phyloP scores from a whole-genome alignment of 2,329 filamentous ascomycete genomes.

The Byssochlamys sp. region DNA sequence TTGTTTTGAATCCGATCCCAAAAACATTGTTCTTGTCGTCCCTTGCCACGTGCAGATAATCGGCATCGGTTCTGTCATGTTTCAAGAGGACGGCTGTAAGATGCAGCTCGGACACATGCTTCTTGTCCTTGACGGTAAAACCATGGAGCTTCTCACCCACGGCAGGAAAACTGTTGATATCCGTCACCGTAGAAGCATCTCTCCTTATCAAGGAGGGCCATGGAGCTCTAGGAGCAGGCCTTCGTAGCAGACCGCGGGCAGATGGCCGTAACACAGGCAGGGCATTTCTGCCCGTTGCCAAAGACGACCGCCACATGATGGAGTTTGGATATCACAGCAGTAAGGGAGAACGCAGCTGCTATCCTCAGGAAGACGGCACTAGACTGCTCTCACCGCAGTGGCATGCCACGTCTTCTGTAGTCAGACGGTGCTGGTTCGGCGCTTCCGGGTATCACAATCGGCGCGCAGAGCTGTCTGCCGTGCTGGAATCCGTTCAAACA shows the following conservation, averaged over 20 bases:
- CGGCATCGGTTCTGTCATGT: constrained; percentile 90
- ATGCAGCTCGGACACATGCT: constrained; percentile 89
- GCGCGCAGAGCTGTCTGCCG: neutral
- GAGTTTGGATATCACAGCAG: neutral
- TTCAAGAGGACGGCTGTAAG: constrained; percentile 80
- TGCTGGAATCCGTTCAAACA: neutral
- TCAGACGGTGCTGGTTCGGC: neutral
- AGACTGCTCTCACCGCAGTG: neutral
- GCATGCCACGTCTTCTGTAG: neutral
- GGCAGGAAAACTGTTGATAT: constrained; percentile 64
- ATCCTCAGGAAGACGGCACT: neutral
- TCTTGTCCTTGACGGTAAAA: constrained; percentile 79
- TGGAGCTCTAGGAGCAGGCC: constrained; percentile 7
- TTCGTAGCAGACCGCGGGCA: constrained; percentile 11
- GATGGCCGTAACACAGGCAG: constrained; percentile 13
- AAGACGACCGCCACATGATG: constrained; percentile 25
- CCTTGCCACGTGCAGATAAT: constrained; percentile 88
- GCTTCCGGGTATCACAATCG: neutral
- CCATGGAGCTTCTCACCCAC: constrained; percentile 81
- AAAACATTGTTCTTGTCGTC: constrained; percentile 99
- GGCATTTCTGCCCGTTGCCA: constrained; percentile 18
- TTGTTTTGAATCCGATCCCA: constrained; percentile 97
- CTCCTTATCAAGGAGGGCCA: constrained; percentile 12
- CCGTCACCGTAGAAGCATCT: constrained; percentile 55
- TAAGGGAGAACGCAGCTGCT: neutral